Evolutionary conservation across 2,329 filamentous ascomycete genomes (phyloP).

Genomic region (Pestalotiopsis fici): DNA sequence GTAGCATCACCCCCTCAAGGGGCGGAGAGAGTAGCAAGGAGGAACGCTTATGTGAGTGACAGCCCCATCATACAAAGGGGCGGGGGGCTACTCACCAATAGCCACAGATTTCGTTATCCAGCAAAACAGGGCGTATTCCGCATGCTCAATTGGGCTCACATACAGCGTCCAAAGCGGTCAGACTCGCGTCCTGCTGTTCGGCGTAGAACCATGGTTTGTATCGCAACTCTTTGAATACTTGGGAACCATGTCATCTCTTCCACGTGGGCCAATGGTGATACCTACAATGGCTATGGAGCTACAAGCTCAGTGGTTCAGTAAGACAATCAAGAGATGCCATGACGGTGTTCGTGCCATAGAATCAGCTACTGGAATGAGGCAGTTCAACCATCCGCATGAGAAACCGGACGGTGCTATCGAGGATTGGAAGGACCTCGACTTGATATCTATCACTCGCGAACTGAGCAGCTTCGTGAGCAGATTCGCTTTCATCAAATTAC

Average conservation of each 20-base stretch:
- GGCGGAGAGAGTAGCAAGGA: neutral
- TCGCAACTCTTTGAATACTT: neutral
- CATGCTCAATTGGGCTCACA: neutral
- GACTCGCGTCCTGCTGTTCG: neutral
- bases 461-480: slow-evolving; percentile 2
- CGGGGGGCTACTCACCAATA: neutral
- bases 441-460: neutral
- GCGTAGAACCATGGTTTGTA: neutral
- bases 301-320: neutral
- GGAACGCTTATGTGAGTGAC: neutral
- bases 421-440: neutral
- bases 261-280: neutral
- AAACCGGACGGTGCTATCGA: too few species aligned
- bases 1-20: neutral
- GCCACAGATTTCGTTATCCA: neutral
- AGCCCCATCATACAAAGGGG: neutral
- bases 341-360: neutral
- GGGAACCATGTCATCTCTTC: neutral
- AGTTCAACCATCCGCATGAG: neutral
- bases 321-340: neutral
- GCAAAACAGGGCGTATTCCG: neutral
- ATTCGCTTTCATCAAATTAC: neutral
- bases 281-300: slow-evolving; percentile 1
- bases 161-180: neutral
- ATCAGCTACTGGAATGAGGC: slow-evolving; percentile 3